Evolutionary conservation across 768 basidiomycete species (phyloP), one percentile per base, ranked within the genome.

Genomic region (Tubosaeta sp.): DNA sequence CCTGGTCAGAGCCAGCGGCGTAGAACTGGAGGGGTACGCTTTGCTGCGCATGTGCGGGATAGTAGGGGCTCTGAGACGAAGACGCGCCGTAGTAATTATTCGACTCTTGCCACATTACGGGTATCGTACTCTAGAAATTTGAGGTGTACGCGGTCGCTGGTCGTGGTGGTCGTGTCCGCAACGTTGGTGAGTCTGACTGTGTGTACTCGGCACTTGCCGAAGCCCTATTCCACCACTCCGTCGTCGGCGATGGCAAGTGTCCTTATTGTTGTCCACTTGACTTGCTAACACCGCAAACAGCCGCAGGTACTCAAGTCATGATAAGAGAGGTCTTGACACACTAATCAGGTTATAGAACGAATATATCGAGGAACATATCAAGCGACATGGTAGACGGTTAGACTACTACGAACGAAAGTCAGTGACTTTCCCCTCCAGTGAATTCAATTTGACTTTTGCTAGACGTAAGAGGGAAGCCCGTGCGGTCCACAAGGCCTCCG

Each of bases 331-430:
- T n/a, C 25, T 30, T 22, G 8, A 31, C 10, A 35, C 2, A 40
- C 60, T 67, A 48, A 62, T 44, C 13, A 13, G 22, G 13, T 51
- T 52, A 50, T 57, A 99, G 91, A 98, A 98, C 79, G 94, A 97
- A 69, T 97, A 98, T 70, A 98, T 99, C 71, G 95, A 98, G 71
- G 95, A 99, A 76, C 89, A 91, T 66, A 94, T 97, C 70, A 94
- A 92, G 74, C 86, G 93, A 47, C 90, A 97, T 81, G 95, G 95
- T 67, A 82, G 94, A 59, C 83, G 94, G 65, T 75, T 97, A 76
- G 94, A 99, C 76, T 83, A 95, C 71, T 94, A 88, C 71, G 96
- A 99, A 76, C 82, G 84, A 64, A 95, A 87, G 92, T 95, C 67
- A 59, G 90, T 74, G 35, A 31, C 48, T 41, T 30, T 31, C 6